phyloP scores from a whole-genome alignment of 179 eudicot species.

The Camellia oleifera region DNA sequence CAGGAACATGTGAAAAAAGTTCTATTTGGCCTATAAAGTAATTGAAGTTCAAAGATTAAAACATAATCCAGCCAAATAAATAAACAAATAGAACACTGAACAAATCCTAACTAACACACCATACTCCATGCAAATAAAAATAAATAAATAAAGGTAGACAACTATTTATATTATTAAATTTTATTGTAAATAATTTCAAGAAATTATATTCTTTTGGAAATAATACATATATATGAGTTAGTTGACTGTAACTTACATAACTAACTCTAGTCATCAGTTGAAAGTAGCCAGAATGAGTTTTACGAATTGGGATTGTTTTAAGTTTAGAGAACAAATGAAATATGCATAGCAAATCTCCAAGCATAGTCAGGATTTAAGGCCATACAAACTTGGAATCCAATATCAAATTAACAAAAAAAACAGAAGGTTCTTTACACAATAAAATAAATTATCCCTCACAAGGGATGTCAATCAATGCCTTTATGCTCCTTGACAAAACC shows the following conservation, averaged over 20 bases:
- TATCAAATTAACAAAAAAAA: background rate
- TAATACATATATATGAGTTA: too few species aligned
- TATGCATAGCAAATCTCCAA: too few species aligned
- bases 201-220: too few species aligned
- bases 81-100: background rate
- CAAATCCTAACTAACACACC: background rate
- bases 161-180: too few species aligned
- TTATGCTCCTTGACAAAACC: background rate
- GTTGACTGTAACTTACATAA: too few species aligned
- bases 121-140: background rate
- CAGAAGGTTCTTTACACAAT: background rate
- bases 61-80: constrained; percentile 5
- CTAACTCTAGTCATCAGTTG: background rate
- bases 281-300: background rate
- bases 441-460: background rate
- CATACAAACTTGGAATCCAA: constrained; percentile 9
- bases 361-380: constrained; percentile 26
- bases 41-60: background rate
- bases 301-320: background rate
- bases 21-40: constrained; percentile 68
- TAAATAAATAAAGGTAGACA: too few species aligned
- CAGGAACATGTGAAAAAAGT: constrained; percentile 93
- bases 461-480: background rate
- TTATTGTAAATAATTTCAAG: too few species aligned
- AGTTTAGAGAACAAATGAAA: background rate